Evolutionary conservation across 768 basidiomycete genomes (phyloP).

Genomic region (Mycena metata): DNA sequence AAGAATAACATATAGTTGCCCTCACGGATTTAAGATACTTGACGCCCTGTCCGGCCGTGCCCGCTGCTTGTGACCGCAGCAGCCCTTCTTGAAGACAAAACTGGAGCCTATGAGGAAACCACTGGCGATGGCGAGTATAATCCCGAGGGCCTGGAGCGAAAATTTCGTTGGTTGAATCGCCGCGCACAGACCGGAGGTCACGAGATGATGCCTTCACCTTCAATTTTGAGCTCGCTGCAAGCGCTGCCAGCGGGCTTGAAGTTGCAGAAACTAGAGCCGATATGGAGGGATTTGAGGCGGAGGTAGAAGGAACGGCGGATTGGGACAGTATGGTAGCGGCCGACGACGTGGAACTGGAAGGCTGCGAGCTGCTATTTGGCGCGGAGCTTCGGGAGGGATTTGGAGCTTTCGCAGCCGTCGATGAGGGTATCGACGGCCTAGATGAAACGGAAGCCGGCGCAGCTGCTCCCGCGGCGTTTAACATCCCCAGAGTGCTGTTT

Average conservation of each 20-base stretch:
- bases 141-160: constrained; percentile 77
- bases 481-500: not conserved
- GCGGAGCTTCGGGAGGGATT: not conserved
- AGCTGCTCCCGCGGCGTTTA: too few species aligned
- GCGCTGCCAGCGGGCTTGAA: not conserved
- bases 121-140: constrained; percentile 79
- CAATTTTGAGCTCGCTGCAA: not conserved
- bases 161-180: not conserved
- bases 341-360: not conserved
- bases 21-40: constrained; percentile 93
- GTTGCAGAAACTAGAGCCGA: not conserved
- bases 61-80: constrained; percentile 83
- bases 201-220: not conserved
- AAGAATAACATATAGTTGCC: too few species aligned
- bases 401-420: not conserved
- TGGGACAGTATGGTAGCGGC: not conserved
- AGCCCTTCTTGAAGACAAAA: constrained; percentile 98
- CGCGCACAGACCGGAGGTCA: too few species aligned
- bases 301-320: not conserved
- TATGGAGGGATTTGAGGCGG: not conserved
- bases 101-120: constrained; percentile 91
- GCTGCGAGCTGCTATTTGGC: too few species aligned
- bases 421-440: not conserved
- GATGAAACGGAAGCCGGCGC: not conserved
- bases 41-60: constrained; percentile 84